Evolutionary conservation across 768 basidiomycete species (phyloP).

Genomic region (Termitomyces sp.): DNA sequence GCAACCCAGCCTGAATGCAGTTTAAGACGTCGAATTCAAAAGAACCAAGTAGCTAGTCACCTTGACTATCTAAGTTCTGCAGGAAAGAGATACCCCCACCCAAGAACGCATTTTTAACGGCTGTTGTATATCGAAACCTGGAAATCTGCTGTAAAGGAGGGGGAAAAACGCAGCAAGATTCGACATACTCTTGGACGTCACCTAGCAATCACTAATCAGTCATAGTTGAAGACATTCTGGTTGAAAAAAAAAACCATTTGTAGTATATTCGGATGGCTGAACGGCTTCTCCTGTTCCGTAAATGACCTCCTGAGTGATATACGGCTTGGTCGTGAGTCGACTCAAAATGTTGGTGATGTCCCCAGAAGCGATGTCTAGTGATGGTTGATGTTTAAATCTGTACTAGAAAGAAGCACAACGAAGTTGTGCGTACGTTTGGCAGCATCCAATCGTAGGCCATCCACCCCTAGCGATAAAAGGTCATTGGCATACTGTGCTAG

Average conservation of each 20-base stretch:
- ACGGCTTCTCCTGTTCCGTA: constrained; percentile 49
- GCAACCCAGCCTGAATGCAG: constrained; percentile 50
- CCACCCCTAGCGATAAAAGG: constrained; percentile 56
- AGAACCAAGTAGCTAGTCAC: constrained; percentile 21
- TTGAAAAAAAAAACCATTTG: constrained; percentile 34
- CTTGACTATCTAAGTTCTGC: constrained; percentile 47
- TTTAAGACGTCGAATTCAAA: neutral
- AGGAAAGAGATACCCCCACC: constrained; percentile 48
- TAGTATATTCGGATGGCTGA: constrained; percentile 53
- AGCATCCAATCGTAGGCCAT: constrained; percentile 62
- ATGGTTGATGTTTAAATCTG: neutral
- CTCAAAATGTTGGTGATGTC: constrained; percentile 55
- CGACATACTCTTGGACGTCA: constrained; percentile 59
- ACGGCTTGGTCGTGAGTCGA: constrained; percentile 38
- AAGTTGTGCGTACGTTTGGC: constrained; percentile 47
- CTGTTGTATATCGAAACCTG: constrained; percentile 58
- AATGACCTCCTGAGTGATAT: constrained; percentile 66
- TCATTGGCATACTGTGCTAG: constrained; percentile 60
- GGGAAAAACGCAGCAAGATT: neutral
- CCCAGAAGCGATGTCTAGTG: constrained; percentile 46
- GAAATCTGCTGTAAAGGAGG: neutral
- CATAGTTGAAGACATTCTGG: neutral
- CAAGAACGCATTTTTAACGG: constrained; percentile 49
- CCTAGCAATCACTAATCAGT: constrained; percentile 23
- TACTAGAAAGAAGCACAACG: neutral